Evolutionary conservation across 805 yeast species (phyloP), one percentile per base, ranked within the genome.

Genomic region (Starmerella stigmatis): DNA sequence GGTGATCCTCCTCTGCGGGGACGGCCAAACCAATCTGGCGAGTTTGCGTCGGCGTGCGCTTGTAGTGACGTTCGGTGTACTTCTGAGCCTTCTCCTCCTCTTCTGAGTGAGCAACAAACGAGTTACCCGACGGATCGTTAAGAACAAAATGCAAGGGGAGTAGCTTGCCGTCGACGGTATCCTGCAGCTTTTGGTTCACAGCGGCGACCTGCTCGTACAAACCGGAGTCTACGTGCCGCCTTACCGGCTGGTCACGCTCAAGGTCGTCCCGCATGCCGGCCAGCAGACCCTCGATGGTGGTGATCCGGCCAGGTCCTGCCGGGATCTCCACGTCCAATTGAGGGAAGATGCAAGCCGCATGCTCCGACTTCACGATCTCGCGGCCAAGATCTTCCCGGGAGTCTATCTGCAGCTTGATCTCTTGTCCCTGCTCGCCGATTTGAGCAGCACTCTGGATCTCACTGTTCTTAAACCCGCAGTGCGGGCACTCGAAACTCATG

Each of bases 81-180:
- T 88, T 86, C 64, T 85, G 94, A 29, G 81, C 70, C 4, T 94
- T 73, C 61, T 86, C 95, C 48, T 84, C 88, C 16, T 96, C 96
- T 7, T 53, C 53, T 6, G 32, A 34, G 26, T 50, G 50, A 60
- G 85, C 95, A 44, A 92, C 78, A 94, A 96, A 92, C 4, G 97
- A 89, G 68, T 92, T 92, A 13, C 98, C 98, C 1, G 96, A 75
- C 23, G 98, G 96, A 64, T 92, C 98, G 63, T 88, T 95, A 10
- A 86, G 67, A 20, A 73, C 70, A 40, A 89, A 73, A 0, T 94
- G 82, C 50, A 89, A 59, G 2, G 97, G 97, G 26, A 74, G 75
- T 43, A 73, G 74, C 48, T 79, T 78, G 46, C 86, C 89, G n/a
- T 72, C 70, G 21, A 85, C 67, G 44, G 72, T 75, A 5, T 71